Base-by-base conservation (phyloP, 371 early-diverging fungal genomes). In the Haplosporangium sp. region DNA sequence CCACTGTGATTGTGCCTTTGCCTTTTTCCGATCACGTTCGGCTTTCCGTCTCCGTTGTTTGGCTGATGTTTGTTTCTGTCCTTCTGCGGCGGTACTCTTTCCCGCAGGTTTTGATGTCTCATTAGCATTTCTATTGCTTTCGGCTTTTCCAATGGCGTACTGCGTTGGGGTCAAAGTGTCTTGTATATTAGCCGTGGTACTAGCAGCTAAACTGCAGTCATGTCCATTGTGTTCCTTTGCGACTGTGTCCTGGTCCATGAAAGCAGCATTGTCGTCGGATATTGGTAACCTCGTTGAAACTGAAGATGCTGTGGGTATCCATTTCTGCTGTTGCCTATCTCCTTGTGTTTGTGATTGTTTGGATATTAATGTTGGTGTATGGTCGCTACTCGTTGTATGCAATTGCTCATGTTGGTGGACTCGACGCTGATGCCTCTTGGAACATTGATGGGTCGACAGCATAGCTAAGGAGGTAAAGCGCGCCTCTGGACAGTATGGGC, bases 381-480 rank as follows among this genome's bases (percentile, higher is more conserved):
- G 18, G n/a, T n/a, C 5, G 16, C 20, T 6, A n/a, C 18, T 16
- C 16, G 40, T 10, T 5, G 53, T 1, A 43, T 16, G 16, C 12
- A 48, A 9, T n/a, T 20, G 8, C 43, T 46, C 42, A 18, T 64
- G 57, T 6, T 40, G 56, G 21, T 56, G 55, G 7, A 60, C 64
- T 20, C 71, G 56, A 10, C 11, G 37, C 10, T 37, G 60, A 52
- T 76, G 77, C n/a, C 50, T 63, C 46, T 59, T 76, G 11, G 77
- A 76, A n/a, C 13, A 48, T 8, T 43, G 8, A 50, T 76, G 77
- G 1, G 64, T 67, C 6, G 54, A n/a, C 4, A 70, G 67, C 71
- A 71, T 71, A 6, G 68, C 52, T 42, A 57, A 41, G 12, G 77
- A 76, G 13, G 67, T 67, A 10, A 76, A 63, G 16, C 45, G 71